Evolutionary conservation across 169 alveolate species (phyloP).

Genomic region (Babesia bovis): DNA sequence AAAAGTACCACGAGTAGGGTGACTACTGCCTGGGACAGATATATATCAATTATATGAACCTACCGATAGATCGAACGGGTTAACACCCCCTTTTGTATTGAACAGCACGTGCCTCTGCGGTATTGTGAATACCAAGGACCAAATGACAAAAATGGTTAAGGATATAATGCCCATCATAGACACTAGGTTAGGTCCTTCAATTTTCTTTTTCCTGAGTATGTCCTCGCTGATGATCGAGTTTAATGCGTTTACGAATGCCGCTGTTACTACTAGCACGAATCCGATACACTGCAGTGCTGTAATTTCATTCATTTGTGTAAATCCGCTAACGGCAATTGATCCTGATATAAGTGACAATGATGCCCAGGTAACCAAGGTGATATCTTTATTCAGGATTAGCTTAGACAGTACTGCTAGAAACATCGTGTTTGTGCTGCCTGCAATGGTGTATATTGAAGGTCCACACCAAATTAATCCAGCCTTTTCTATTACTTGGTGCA

Average conservation of each 20-base stretch:
- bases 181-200: slow-evolving; percentile 68
- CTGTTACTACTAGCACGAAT: slow-evolving; percentile 41
- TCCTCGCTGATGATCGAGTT: slow-evolving; percentile 58
- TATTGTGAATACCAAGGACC: slow-evolving; percentile 60
- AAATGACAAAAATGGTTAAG: slow-evolving; percentile 32
- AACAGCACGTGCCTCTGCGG: slow-evolving; percentile 56
- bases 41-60: background rate
- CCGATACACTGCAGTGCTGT: slow-evolving; percentile 43
- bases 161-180: slow-evolving; percentile 68
- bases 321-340: slow-evolving; percentile 58
- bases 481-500: slow-evolving; percentile 67
- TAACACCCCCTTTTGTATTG: slow-evolving; percentile 16
- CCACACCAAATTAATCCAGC: slow-evolving; percentile 68
- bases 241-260: slow-evolving; percentile 61
- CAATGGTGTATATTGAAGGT: slow-evolving; percentile 63
- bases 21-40: slow-evolving; percentile 26
- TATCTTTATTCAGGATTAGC: slow-evolving; percentile 22
- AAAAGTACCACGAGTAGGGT: slow-evolving; percentile 32
- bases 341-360: slow-evolving; percentile 58
- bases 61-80: slow-evolving; percentile 62
- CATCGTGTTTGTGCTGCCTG: slow-evolving; percentile 65
- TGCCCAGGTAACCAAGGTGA: slow-evolving; percentile 42
- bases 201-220: slow-evolving; percentile 37
- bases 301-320: slow-evolving; percentile 37
- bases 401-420: slow-evolving; percentile 59